Evolutionary conservation across 768 basidiomycete species (phyloP).

Genomic region (Multifurca ochricompacta): DNA sequence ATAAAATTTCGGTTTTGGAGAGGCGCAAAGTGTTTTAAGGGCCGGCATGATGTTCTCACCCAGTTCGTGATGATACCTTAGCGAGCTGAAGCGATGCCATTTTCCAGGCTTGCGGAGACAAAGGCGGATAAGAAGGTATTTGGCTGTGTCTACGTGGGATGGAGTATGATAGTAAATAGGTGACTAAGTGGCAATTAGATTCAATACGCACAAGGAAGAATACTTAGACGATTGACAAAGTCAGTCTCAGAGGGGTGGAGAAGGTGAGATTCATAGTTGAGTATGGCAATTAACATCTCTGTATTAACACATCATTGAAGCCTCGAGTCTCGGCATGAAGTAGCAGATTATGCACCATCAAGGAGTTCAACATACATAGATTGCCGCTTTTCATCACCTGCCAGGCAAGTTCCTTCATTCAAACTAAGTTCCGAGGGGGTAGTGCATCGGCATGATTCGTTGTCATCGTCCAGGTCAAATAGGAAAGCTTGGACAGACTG

Average conservation of each 20-base stretch:
- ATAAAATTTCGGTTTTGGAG: constrained; percentile 13
- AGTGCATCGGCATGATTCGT: not conserved
- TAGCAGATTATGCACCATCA: constrained; percentile 27
- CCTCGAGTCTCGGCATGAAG: not conserved
- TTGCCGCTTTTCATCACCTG: constrained; percentile 11
- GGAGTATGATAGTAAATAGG: not conserved
- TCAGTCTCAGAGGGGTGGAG: constrained; percentile 42
- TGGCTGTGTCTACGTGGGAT: constrained; percentile 39
- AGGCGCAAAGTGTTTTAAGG: constrained; percentile 38
- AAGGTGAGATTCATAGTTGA: constrained; percentile 44
- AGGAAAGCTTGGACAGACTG: constrained; percentile 14
- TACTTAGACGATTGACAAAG: constrained; percentile 35
- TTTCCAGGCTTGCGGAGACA: constrained; percentile 50
- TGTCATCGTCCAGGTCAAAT: constrained; percentile 13
- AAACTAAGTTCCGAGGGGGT: not conserved
- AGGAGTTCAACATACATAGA: constrained; percentile 41
- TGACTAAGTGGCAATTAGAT: not conserved
- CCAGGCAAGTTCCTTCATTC: constrained; percentile 5
- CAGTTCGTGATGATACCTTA: constrained; percentile 40
- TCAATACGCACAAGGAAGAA: constrained; percentile 42
- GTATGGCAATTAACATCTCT: constrained; percentile 53
- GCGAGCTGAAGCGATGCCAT: constrained; percentile 42
- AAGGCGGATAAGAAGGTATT: constrained; percentile 56
- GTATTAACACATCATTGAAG: not conserved
- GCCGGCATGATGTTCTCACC: constrained; percentile 34